A percentile compares a stretch with the other conserved stretches of the same genome.
Evolutionary conservation across 2,329 filamentous ascomycete genomes (phyloP).

Genomic region (Bisporella sp.): DNA sequence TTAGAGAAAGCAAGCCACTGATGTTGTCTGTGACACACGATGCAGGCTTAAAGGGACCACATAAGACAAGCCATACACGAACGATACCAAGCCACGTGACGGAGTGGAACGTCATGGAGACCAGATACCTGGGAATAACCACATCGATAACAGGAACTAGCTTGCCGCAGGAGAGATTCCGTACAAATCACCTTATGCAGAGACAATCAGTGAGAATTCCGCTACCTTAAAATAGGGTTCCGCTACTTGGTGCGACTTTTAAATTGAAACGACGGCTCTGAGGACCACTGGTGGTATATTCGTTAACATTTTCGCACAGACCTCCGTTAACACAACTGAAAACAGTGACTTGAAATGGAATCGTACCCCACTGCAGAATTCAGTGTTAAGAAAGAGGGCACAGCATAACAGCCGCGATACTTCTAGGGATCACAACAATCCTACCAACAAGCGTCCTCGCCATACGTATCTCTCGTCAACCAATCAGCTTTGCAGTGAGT

Average conservation of each 20-base stretch:
- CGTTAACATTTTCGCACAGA: slow-evolving; percentile 1
- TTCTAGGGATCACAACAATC: slow-evolving; percentile 4
- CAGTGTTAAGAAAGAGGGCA: slow-evolving; percentile 4
- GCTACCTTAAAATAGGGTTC: slow-evolving; percentile 2
- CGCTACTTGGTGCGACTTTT: slow-evolving; percentile 1
- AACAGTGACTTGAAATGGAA: background rate
- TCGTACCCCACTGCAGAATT: background rate
- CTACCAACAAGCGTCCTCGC: slow-evolving; percentile 3
- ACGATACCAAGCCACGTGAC: background rate
- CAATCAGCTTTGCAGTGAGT: slow-evolving; percentile 2
- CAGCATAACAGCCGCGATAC: slow-evolving; percentile 1
- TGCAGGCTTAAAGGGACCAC: slow-evolving; percentile 1
- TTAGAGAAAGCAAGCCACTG: slow-evolving; percentile 1
- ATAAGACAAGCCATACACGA: background rate
- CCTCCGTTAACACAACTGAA: slow-evolving; percentile 1
- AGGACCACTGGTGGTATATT: slow-evolving; percentile 1
- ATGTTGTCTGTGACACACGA: slow-evolving; percentile 1
- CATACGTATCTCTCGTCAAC: slow-evolving; percentile 3
- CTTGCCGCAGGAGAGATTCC: slow-evolving; percentile 1
- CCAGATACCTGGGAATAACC: slow-evolving; percentile 1
- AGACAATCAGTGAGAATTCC: slow-evolving; percentile 1
- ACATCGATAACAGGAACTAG: slow-evolving; percentile 3
- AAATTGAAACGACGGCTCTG: slow-evolving; percentile 2
- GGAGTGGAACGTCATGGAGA: background rate
- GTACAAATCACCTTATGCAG: slow-evolving; percentile 1